Evolutionary conservation across 768 basidiomycete genomes (phyloP).

Genomic region (Boletus pseudo-olivaceus): DNA sequence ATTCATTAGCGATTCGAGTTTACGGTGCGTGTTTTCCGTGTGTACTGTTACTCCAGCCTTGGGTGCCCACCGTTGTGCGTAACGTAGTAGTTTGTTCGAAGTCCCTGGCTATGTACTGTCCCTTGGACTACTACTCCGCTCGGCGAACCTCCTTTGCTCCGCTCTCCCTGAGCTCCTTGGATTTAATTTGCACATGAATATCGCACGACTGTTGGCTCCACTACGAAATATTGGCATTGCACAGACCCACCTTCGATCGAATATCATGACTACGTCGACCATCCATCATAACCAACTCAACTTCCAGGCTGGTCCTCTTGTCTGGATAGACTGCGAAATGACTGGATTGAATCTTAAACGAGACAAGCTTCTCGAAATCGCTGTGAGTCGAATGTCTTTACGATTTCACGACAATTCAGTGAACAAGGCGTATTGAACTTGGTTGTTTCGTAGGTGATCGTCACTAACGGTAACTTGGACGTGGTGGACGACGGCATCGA

Average conservation of each 20-base stretch:
- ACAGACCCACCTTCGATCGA: not conserved
- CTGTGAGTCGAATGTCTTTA: constrained; percentile 33
- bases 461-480: constrained; percentile 82
- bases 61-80: no score
- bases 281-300: not conserved
- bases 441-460: constrained; percentile 57
- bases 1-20: no score
- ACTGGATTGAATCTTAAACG: constrained; percentile 58
- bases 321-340: constrained; percentile 88
- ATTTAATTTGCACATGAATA: not conserved
- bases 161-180: no score
- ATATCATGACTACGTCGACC: constrained; percentile 1
- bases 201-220: not conserved
- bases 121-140: no score
- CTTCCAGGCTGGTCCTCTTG: constrained; percentile 15
- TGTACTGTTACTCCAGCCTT: no score
- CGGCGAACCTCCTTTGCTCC: no score
- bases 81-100: no score
- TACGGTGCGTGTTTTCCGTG: no score
- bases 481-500: constrained; percentile 77
- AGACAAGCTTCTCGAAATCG: constrained; percentile 58
- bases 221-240: not conserved
- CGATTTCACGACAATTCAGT: no score
- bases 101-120: no score
- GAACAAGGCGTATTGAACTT: not conserved